Percentiles rank a stretch among this genome's conserved stretches.
These are phyloP conservation scores for Rhodomyrtus psidioides DNA, from an alignment of 441 rosid genomes.

Conservation along the genomic window DNA sequence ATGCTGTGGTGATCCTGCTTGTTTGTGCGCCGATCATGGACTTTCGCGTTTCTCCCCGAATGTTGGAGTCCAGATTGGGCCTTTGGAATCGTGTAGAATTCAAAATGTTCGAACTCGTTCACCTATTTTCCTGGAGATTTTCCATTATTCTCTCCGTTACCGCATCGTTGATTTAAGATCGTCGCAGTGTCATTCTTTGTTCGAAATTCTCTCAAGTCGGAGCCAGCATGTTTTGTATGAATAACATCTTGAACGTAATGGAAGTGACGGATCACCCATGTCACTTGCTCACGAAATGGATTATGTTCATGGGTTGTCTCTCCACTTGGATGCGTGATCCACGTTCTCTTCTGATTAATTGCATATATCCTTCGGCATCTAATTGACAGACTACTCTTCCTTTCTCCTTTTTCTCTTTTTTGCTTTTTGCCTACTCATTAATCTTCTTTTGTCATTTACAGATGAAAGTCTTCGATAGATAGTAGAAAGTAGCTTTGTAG, in stretches of 20 bases:
- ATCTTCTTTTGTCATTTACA: neutral
- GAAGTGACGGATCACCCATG: neutral
- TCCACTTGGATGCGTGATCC: neutral
- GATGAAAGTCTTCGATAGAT: neutral
- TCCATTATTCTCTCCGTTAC: neutral
- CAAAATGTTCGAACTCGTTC: neutral
- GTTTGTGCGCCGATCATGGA: neutral
- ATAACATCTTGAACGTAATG: neutral
- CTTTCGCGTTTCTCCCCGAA: neutral
- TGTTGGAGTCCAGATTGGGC: neutral
- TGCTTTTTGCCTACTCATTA: neutral
- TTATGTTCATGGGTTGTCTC: neutral
- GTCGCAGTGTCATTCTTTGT: neutral
- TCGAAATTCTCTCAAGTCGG: neutral
- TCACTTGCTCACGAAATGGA: neutral
- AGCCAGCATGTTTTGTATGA: neutral
- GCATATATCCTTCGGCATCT: neutral
- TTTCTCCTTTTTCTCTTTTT: neutral
- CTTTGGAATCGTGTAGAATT: neutral
- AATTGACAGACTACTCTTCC: neutral
- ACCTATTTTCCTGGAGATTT: neutral
- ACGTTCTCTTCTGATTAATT: neutral
- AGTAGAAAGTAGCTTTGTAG: neutral
- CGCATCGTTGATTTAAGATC: neutral
- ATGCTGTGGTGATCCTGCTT: neutral